Evolutionary conservation across 257 asterid species (phyloP), one percentile per base, ranked within the genome.

Genomic region (Solanum sitiens): DNA sequence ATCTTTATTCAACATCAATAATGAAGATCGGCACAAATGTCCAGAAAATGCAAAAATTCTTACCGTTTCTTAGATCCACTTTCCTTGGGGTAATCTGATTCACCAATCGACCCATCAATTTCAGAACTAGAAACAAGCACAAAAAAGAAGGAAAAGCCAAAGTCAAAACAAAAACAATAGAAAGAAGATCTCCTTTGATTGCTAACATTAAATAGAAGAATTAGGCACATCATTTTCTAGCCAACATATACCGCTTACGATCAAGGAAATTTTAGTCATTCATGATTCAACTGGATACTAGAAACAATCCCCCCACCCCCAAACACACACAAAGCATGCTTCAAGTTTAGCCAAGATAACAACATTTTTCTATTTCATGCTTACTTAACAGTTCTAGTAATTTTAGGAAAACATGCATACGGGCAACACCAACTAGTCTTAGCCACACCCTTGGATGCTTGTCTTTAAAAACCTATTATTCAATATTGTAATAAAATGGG

Each of bases 41-140:
- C 39, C 53, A 59, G 3, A 61, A 70, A 73, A 44, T 37, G 84
- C 50, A 25, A 90, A 83, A 47, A 74, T 23, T 42, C 73, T 89
- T 91, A 96, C 99, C 99, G 90, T 90, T 96, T 96, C 88, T 92
- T 94, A 23, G 95, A 90, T 88, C 94, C 90, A 89, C 92, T 86
- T 87, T 92, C 96, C 90, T 92, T 96, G 82, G 83, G 90, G 56
- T 39, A 89, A 30, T 92, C 98, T 86, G 96, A 89, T 84, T 94
- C 98, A 87, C 92, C 97, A 90, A 90, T 84, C 11, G 96, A 93
- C 83, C 94, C 95, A 84, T 95, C 98, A 91, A 94, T 86, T 35
- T 92, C 97, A 83, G 85, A 93, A 90, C 99, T 96, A 68, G 32
- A 59, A 90, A 89, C 87, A 70, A 80, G 10, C 25, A n/a, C 63